Base-by-base conservation (phyloP, 441 rosid species). In the Rhodomyrtus psidioides region DNA sequence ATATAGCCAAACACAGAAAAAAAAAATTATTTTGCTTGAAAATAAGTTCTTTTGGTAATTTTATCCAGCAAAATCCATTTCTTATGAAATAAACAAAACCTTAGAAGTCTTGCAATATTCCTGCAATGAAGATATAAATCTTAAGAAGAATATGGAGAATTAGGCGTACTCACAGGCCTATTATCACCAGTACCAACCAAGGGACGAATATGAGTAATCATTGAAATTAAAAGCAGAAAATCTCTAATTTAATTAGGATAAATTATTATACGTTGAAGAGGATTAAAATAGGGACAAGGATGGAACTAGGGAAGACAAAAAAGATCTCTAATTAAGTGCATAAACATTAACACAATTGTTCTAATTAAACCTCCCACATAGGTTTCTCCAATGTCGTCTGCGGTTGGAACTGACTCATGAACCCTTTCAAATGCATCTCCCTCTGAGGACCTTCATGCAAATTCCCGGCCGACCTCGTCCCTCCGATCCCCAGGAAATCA, bases 401-500 rank as follows among this genome's bases (percentile, higher is more conserved):
- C 83, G 91, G 92, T 30, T 91, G 93, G 85, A 89, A 91, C 59
- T 90, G 92, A 60, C 56, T 89, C 88, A 88, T 70, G 7, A 82
- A 51, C 62, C 84, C 84, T 62, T 39, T 86, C 51, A 60, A 34
- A 55, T 65, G 84, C 62, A 82, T 86, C 81, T 34, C 59, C 28
- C 86, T 83, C 44, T 86, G 90, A n/a, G n/a, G n/a, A 57, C 89
- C 83, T 74, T 91, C 92, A 56, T 88, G 90, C 10, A 89, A 75
- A 83, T 58, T 86, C 74, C 88, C 87, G 42, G 83, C 55, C 26
- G 83, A 14, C 83, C 92, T 87, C 56, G 90, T 81, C 84, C 92
- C 92, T 24, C 93, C 92, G 51, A 93, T 81, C 60, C 96, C 96
- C 88, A 94, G 86, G 93, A 94, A 94, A 91, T 94, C 94, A 79